These are phyloP conservation scores for Starmerella roubikii DNA, from an alignment of 805 yeast genomes.

Conservation along the genomic window DNA sequence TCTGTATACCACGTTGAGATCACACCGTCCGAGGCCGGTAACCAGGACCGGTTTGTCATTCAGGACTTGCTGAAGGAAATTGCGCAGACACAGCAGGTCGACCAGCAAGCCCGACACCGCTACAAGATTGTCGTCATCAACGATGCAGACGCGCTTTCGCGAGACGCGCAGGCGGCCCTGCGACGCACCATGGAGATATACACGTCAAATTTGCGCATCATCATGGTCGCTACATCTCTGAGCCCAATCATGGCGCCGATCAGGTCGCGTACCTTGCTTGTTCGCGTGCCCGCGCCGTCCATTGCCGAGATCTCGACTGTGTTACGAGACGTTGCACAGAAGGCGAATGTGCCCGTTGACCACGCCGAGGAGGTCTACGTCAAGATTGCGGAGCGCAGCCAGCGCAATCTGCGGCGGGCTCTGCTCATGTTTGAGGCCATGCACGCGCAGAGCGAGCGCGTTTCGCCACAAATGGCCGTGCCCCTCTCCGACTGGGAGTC, in stretches of 20 bases:
- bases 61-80: constrained; percentile 88
- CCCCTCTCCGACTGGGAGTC: constrained; percentile 80
- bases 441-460: constrained; percentile 26
- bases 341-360: constrained; percentile 38
- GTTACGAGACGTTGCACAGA: constrained; percentile 40
- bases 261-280: constrained; percentile 75
- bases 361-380: constrained; percentile 34
- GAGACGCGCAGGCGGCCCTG: constrained; percentile 85
- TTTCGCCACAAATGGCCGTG: constrained; percentile 33
- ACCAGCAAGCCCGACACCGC: constrained; percentile 40
- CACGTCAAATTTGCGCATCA: constrained; percentile 69
- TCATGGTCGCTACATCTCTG: constrained; percentile 76
- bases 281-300: constrained; percentile 78
- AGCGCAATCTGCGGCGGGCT: constrained; percentile 66
- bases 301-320: constrained; percentile 43
- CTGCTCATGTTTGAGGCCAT: constrained; percentile 72
- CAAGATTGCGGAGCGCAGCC: constrained; percentile 40
- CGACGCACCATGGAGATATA: constrained; percentile 60
- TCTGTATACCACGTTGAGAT: constrained; percentile 84
- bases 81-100: constrained; percentile 93
- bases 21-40: constrained; percentile 95
- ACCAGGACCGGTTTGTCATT: constrained; percentile 85
- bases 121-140: constrained; percentile 76
- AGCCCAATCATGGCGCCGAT: constrained; percentile 90
- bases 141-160: constrained; percentile 91